A percentile compares a stretch with the other conserved stretches of the same genome.
Conservation (phyloP, 2,329 filamentous ascomycete genomes). For the Orbilia oligospora region DNA sequence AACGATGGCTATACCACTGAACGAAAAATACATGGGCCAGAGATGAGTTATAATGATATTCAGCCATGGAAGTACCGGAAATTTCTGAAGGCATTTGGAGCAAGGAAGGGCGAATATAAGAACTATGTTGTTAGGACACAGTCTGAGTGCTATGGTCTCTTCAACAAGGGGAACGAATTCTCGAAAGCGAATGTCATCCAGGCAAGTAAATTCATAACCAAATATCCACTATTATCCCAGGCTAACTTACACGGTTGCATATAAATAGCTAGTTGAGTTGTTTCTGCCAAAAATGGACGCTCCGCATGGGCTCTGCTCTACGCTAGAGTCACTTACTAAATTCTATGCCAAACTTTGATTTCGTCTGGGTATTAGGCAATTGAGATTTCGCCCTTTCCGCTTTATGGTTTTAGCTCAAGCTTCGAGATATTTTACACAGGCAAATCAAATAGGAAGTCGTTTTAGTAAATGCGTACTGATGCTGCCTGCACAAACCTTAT, state of each 20-base stretch:
- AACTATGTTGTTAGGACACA: slow-evolving; percentile 79
- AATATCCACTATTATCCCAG: too few relatives aligned
- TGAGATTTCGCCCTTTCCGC: too few relatives aligned
- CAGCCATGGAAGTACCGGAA: slow-evolving; percentile 80
- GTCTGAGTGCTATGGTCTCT: slow-evolving; percentile 76
- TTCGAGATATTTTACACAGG: too few relatives aligned
- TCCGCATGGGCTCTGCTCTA: slow-evolving; percentile 69
- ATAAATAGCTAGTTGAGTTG: not conserved
- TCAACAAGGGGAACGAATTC: slow-evolving; percentile 75
- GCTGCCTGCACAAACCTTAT: too few relatives aligned
- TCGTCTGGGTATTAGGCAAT: not conserved
- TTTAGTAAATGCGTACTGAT: too few relatives aligned
- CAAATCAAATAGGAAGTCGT: too few relatives aligned
- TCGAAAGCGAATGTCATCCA: slow-evolving; percentile 70
- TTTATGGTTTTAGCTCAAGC: too few relatives aligned
- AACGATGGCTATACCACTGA: slow-evolving; percentile 93
- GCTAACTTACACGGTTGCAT: not conserved
- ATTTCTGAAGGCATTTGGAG: slow-evolving; percentile 78
- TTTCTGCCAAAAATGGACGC: slow-evolving; percentile 78
- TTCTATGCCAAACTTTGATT: not conserved
- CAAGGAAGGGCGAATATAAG: slow-evolving; percentile 72
- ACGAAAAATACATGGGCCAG: slow-evolving; percentile 86
- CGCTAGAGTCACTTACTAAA: not conserved
- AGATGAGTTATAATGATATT: slow-evolving; percentile 85
- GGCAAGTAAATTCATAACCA: too few relatives aligned